These are phyloP conservation scores for Stramenopiles sp. DNA, from an alignment of 352 stramenopile genomes.

Conservation along the genomic window DNA sequence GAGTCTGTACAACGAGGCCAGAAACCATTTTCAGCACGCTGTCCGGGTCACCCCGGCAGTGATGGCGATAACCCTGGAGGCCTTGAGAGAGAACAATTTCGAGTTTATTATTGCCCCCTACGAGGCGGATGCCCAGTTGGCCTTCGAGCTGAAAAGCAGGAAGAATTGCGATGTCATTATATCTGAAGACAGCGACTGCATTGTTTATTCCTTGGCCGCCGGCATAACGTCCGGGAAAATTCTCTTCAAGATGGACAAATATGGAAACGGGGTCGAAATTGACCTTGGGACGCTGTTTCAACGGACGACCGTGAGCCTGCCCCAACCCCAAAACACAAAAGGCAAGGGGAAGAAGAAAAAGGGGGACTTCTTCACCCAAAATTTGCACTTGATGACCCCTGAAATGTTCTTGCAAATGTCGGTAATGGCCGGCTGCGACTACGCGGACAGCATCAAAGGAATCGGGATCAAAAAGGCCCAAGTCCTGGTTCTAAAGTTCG, in stretches of 20 bases:
- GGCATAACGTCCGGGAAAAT: slow-evolving; percentile 28
- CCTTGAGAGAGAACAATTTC: slow-evolving; percentile 27
- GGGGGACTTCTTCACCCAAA: slow-evolving; percentile 10
- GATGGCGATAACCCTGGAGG: not conserved
- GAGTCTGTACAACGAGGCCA: not conserved
- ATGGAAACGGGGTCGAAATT: slow-evolving; percentile 61
- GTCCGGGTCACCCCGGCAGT: not conserved
- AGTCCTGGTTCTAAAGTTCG: slow-evolving; percentile 11
- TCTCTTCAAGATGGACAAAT: slow-evolving; percentile 76
- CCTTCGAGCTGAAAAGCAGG: slow-evolving; percentile 49
- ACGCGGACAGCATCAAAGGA: slow-evolving; percentile 22
- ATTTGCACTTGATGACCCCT: slow-evolving; percentile 9
- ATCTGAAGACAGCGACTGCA: slow-evolving; percentile 83
- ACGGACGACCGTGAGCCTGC: not conserved
- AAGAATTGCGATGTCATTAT: slow-evolving; percentile 64
- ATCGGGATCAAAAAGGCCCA: slow-evolving; percentile 14
- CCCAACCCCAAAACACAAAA: not conserved
- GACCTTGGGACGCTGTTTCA: slow-evolving; percentile 38
- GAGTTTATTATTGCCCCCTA: slow-evolving; percentile 86
- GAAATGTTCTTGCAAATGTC: slow-evolving; percentile 44
- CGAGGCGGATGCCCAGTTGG: slow-evolving; percentile 91
- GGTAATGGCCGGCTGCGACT: slow-evolving; percentile 44
- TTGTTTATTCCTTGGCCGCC: slow-evolving; percentile 66
- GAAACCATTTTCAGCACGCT: not conserved
- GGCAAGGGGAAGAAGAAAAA: not conserved